Evolutionary conservation across 352 stramenopile genomes (phyloP).

Genomic region (Globisporangium irregulare): DNA sequence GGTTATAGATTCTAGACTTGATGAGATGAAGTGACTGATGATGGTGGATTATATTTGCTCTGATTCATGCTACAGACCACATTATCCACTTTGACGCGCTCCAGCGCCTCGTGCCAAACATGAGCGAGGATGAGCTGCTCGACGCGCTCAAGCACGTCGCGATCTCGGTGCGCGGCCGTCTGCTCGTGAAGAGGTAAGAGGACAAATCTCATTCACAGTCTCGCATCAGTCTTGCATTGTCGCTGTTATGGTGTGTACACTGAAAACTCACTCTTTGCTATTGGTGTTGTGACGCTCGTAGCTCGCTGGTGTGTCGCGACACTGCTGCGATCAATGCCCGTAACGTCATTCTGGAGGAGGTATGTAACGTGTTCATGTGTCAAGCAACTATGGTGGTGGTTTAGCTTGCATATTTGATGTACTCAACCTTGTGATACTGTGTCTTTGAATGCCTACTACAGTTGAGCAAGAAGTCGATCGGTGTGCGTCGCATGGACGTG

Average conservation of each 20-base stretch:
- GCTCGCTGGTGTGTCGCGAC: constrained; percentile 31
- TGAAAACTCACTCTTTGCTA: not conserved
- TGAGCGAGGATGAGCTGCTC: constrained; percentile 35
- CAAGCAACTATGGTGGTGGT: not conserved
- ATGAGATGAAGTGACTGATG: not conserved
- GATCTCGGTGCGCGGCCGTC: constrained; percentile 36
- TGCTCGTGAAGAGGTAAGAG: constrained; percentile 39
- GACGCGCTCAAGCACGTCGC: constrained; percentile 42
- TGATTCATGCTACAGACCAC: constrained; percentile 31
- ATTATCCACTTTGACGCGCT: constrained; percentile 48
- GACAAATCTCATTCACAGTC: not conserved
- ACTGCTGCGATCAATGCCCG: constrained; percentile 30
- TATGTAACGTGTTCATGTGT: constrained; percentile 16
- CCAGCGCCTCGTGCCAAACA: constrained; percentile 31
- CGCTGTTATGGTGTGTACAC: not conserved
- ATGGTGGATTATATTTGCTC: not conserved
- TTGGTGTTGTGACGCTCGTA: constrained; percentile 10
- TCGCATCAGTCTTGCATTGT: not conserved
- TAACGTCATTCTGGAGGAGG: constrained; percentile 52
- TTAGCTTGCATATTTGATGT: not conserved
- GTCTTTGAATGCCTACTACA: constrained; percentile 10
- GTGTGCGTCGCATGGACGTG: constrained; percentile 47
- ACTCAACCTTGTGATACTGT: not conserved
- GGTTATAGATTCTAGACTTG: not conserved
- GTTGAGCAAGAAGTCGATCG: constrained; percentile 31